A percentile compares a stretch with the other conserved stretches of the same genome.
Conservation (phyloP, 352 stramenopile genomes). For the Halophytophthora batemanensis region DNA sequence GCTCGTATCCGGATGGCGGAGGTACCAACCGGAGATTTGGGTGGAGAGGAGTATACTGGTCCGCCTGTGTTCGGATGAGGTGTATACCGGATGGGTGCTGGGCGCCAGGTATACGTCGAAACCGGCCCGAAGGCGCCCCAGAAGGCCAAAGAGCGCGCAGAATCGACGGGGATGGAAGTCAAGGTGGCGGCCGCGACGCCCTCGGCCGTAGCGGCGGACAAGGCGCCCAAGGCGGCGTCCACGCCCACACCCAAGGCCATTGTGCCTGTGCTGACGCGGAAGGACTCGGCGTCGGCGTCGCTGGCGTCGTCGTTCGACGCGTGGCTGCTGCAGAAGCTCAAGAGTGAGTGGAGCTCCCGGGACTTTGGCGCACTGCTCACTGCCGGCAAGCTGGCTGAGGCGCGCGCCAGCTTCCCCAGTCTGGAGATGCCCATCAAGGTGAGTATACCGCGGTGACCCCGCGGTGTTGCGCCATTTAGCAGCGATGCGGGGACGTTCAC, state of each 20-base stretch:
- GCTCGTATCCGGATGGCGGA: no score
- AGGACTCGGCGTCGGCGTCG: conserved; percentile 14
- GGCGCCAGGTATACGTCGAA: no score
- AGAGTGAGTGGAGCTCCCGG: conserved; percentile 68
- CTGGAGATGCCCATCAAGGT: conserved; percentile 73
- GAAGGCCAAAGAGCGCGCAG: neutral
- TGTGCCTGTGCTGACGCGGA: neutral
- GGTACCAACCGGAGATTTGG: no score
- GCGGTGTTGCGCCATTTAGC: neutral
- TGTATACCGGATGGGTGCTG: no score
- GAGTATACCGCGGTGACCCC: neutral
- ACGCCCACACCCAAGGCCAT: conserved; percentile 6
- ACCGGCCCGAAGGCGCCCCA: neutral
- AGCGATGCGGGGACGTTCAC: no score
- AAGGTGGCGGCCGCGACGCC: neutral
- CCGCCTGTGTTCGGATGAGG: no score
- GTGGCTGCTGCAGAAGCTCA: conserved; percentile 78
- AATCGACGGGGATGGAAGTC: neutral
- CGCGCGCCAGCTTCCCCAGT: conserved; percentile 50
- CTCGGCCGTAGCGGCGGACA: neutral
- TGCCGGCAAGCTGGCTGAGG: conserved; percentile 53
- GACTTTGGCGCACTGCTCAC: conserved; percentile 65
- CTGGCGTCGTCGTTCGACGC: conserved; percentile 37
- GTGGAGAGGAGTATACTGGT: no score
- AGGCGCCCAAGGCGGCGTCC: conserved; percentile 4